Conservation (phyloP, 169 alveolate species). For the Plasmodium fragile region DNA sequence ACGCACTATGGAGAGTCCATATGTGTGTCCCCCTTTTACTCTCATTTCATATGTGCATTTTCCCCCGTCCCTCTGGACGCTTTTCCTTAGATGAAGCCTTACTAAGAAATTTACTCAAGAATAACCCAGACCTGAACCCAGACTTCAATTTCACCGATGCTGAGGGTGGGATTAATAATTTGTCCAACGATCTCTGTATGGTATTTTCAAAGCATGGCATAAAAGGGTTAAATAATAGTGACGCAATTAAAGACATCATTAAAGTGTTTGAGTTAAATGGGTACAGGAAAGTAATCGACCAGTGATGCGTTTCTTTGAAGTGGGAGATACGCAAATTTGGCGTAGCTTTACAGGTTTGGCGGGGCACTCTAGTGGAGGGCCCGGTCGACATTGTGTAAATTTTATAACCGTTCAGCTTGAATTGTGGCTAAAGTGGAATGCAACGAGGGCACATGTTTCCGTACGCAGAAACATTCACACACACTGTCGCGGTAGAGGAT, state of each 20-base stretch:
- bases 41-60: not conserved
- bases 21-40: not conserved
- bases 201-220: slow-evolving; percentile 74
- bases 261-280: slow-evolving; percentile 73
- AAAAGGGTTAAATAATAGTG: slow-evolving; percentile 35
- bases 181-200: slow-evolving; percentile 54
- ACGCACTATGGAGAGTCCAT: not conserved
- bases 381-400: not conserved
- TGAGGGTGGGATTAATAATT: slow-evolving; percentile 34
- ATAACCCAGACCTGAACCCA: slow-evolving; percentile 83
- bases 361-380: not conserved
- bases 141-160: slow-evolving; percentile 44
- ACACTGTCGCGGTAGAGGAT: not conserved
- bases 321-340: not conserved
- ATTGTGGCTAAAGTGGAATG: not conserved
- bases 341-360: not conserved
- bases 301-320: not conserved
- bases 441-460: not conserved
- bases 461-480: not conserved
- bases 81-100: slow-evolving; percentile 79
- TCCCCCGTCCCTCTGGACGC: not conserved
- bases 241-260: slow-evolving; percentile 40
- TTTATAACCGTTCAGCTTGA: not conserved
- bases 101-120: slow-evolving; percentile 78
- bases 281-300: slow-evolving; percentile 47